Evolutionary conservation across 306 rosid species (phyloP), one percentile per base, ranked within the genome.

Genomic region (Cucurbita ficifolia): DNA sequence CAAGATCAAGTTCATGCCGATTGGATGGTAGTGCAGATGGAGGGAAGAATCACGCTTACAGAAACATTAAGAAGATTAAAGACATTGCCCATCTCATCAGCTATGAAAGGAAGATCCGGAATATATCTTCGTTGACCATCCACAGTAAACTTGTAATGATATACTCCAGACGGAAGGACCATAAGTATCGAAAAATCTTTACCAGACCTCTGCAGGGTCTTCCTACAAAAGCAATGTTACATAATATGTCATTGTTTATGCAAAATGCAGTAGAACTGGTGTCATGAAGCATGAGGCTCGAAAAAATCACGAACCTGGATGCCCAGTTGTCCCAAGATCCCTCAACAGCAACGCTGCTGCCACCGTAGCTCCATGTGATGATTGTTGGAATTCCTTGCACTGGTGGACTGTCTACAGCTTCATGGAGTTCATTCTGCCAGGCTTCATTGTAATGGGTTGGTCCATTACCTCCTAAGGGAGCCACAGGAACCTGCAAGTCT

Each of bases 251-350:
- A n/a, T 35, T 72, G 12, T 22, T 53, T 17, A n/a, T 11, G 17
- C 56, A 59, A 54, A 58, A 42, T 42, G 53, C 35, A 59, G 7
- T 7, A 45, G 42, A 45, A 5, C 17, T 45, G 73, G 7, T 71
- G 39, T 22, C 24, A 14, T 48, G 57, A 68, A 70, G 78, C 55
- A 54, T 79, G 50, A 18, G 68, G 39, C 40, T 45, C 17, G 45
- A 33, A 49, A 16, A 2, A 70, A 54, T 36, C 9, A 11, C 24
- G 3, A 22, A 88, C 98, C 96, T 92, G 53, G 96, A 82, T 62
- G 79, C 64, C 98, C 98, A 92, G 81, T 87, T 83, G 84, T 92
- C 96, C 98, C 98, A 92, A 65, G 98, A 90, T 76, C 98, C 98
- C 88, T 92, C 91, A 57, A 90, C 88, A 56, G 80, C 87, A 53